phyloP scores from a whole-genome alignment of 371 early-diverging fungal genomes.

The Mucor plumbeus region DNA sequence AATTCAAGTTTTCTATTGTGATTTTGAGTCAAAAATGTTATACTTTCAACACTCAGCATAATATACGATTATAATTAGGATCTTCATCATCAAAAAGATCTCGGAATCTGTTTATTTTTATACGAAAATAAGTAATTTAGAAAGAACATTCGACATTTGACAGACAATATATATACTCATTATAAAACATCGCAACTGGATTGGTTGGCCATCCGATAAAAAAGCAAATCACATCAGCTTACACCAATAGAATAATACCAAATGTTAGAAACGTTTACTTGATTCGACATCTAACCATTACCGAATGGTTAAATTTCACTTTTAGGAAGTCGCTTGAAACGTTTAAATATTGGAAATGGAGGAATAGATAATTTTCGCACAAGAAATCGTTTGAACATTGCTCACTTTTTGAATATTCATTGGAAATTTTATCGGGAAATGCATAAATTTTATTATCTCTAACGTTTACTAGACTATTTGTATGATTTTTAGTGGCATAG shows the following conservation, averaged over 20 bases:
- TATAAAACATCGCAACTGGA: neutral
- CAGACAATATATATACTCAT: neutral
- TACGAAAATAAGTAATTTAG: neutral
- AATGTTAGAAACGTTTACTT: neutral
- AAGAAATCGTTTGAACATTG: no score
- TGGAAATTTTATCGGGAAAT: no score
- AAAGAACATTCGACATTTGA: neutral
- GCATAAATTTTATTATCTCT: no score
- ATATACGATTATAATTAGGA: no score
- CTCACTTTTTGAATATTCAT: no score
- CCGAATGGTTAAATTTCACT: no score
- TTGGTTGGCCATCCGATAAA: neutral
- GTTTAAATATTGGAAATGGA: no score
- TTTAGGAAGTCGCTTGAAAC: no score
- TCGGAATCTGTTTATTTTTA: neutral
- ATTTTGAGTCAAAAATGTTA: neutral
- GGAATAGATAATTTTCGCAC: no score
- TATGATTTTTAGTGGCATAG: no score
- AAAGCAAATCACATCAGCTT: neutral
- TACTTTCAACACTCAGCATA: no score
- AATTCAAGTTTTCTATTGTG: neutral
- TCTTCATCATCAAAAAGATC: neutral
- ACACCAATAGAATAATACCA: neutral
- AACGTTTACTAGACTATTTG: no score
- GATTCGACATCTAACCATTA: neutral